Evolutionary conservation across 108 stramenopile species (phyloP).

Genomic region (Cyclotella kingstonii): DNA sequence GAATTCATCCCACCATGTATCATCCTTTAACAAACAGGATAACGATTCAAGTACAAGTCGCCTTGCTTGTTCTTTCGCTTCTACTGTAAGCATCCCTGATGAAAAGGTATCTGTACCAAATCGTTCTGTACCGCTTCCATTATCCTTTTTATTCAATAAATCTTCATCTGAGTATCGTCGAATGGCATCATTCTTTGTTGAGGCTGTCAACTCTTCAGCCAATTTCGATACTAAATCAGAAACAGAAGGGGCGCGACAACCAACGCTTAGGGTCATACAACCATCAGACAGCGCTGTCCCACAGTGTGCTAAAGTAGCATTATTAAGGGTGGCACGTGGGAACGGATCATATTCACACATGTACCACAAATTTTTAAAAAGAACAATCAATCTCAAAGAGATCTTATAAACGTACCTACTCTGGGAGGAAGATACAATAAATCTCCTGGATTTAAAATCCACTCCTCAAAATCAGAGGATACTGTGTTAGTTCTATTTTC

Average conservation of each 20-base stretch:
- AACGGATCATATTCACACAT: background rate
- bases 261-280: constrained; percentile 83
- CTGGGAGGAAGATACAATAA: constrained; percentile 92
- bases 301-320: constrained; percentile 54
- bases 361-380: no score
- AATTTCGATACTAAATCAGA: constrained; percentile 65
- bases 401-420: constrained; percentile 19
- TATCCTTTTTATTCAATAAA: constrained; percentile 9
- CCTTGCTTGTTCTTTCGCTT: constrained; percentile 59
- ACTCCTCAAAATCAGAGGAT: constrained; percentile 36
- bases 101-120: background rate
- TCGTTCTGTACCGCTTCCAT: background rate
- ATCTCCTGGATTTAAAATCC: constrained; percentile 80
- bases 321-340: background rate
- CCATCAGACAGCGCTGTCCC: constrained; percentile 72
- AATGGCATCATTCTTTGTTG: constrained; percentile 33
- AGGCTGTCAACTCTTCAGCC: constrained; percentile 51
- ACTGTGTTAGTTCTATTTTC: background rate
- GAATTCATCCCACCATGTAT: constrained; percentile 63
- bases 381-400: background rate
- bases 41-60: constrained; percentile 59
- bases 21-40: constrained; percentile 49
- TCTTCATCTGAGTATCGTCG: constrained; percentile 53
- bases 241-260: constrained; percentile 83
- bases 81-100: constrained; percentile 27